phyloP scores from a whole-genome alignment of 805 yeast species.

The Starmerella stigmatis region DNA sequence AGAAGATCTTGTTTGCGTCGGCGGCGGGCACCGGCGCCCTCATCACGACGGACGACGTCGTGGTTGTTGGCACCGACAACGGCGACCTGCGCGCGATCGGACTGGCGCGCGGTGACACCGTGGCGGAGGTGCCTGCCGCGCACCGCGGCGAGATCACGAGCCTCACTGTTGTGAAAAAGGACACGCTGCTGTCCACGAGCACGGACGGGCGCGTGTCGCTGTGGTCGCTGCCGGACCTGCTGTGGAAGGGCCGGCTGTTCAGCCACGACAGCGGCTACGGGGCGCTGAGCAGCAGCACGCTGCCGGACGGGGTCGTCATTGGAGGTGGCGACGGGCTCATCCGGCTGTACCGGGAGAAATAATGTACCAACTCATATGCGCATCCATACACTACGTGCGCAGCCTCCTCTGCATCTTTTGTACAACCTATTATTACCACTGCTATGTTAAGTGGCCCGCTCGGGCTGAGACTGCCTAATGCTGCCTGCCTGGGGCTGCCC shows the following conservation, averaged over 20 bases:
- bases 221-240: constrained; percentile 23
- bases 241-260: constrained; percentile 25
- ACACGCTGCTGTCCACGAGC: constrained; percentile 20
- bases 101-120: constrained; percentile 19
- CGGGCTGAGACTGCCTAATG: too few relatives aligned
- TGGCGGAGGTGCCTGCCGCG: constrained; percentile 23
- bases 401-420: not conserved
- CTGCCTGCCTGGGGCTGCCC: too few relatives aligned
- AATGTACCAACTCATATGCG: not conserved
- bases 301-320: constrained; percentile 10
- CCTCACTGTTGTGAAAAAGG: constrained; percentile 1
- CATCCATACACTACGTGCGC: not conserved
- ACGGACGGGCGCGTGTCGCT: constrained; percentile 26
- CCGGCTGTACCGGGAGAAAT: constrained; percentile 19
- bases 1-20: constrained; percentile 16
- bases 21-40: constrained; percentile 13
- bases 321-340: constrained; percentile 25
- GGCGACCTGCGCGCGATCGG: constrained; percentile 23
- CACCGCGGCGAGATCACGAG: constrained; percentile 22
- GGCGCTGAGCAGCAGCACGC: constrained; percentile 17
- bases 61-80: constrained; percentile 18
- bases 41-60: constrained; percentile 10
- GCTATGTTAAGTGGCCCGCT: too few relatives aligned
- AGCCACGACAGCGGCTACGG: constrained; percentile 24
- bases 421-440: too few relatives aligned